Percentiles rank a stretch among this genome's conserved stretches.
Evolutionary conservation across 495 filamentous ascomycete species (phyloP).

Genomic region (Aspergillus heteromorphus): DNA sequence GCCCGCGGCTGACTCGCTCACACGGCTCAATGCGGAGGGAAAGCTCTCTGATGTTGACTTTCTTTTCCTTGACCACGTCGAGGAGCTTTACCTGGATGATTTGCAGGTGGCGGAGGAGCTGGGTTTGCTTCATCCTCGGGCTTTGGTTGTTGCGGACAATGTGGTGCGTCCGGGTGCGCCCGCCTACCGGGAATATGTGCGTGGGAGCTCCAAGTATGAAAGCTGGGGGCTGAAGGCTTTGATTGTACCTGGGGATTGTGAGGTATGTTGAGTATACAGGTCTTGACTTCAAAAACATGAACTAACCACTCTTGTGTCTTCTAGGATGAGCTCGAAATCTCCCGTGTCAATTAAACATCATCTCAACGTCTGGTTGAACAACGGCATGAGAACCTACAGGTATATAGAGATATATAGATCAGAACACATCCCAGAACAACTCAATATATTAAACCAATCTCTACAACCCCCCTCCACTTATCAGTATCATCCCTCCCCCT

Average conservation of each 20-base stretch:
- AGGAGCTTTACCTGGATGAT: neutral
- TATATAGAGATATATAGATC: too few relatives aligned
- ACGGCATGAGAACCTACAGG: too few relatives aligned
- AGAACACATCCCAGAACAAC: too few relatives aligned
- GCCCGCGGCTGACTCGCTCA: neutral
- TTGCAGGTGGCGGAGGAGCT: neutral
- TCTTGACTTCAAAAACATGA: neutral
- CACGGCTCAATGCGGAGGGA: neutral
- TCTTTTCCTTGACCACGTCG: neutral
- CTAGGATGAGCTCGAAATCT: neutral
- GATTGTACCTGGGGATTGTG: neutral
- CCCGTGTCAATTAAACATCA: neutral
- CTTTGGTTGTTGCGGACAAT: neutral
- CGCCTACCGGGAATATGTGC: neutral
- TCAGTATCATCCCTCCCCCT: conserved; percentile 19
- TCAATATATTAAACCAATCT: too few relatives aligned
- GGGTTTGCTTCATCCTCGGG: neutral
- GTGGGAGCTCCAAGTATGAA: neutral
- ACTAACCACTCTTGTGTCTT: neutral
- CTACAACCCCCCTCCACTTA: neutral
- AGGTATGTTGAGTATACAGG: neutral
- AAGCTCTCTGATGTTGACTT: neutral
- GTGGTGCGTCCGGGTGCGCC: neutral
- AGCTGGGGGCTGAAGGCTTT: neutral
- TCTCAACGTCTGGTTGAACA: too few relatives aligned